phyloP scores from a whole-genome alignment of 1,139 yeast genomes.

The Blastobotrys arbuscula region DNA sequence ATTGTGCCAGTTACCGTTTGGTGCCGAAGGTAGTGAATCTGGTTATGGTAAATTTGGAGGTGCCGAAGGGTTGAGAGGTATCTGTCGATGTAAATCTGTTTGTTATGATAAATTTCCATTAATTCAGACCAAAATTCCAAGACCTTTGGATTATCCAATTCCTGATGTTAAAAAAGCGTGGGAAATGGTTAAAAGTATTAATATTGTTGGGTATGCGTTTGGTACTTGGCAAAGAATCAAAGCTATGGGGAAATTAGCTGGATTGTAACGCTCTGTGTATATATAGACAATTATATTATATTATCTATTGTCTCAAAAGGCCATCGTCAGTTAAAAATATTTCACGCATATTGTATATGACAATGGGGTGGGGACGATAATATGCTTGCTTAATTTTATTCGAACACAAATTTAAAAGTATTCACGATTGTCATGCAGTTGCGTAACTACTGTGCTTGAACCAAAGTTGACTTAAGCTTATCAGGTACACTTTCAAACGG shows the following conservation, averaged over 20 bases:
- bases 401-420: too few species aligned
- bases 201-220: conserved; percentile 74
- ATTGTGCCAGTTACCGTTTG: conserved; percentile 93
- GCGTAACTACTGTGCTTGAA: too few species aligned
- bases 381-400: too few species aligned
- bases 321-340: too few species aligned
- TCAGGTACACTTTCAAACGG: too few species aligned
- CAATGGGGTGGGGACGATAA: too few species aligned
- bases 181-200: conserved; percentile 76
- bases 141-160: conserved; percentile 87
- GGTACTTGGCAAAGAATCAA: conserved; percentile 63
- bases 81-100: conserved; percentile 79
- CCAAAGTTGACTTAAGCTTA: too few species aligned
- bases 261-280: not conserved
- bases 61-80: conserved; percentile 86
- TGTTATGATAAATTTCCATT: conserved; percentile 79
- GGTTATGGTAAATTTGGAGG: conserved; percentile 98
- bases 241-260: conserved; percentile 38
- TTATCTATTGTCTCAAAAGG: too few species aligned
- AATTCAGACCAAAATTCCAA: conserved; percentile 73
- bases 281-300: not conserved
- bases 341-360: too few species aligned
- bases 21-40: conserved; percentile 61
- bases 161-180: conserved; percentile 76
- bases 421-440: too few species aligned